Evolutionary conservation across 495 filamentous ascomycete species (phyloP).

Genomic region (Penicillium turbatum): DNA sequence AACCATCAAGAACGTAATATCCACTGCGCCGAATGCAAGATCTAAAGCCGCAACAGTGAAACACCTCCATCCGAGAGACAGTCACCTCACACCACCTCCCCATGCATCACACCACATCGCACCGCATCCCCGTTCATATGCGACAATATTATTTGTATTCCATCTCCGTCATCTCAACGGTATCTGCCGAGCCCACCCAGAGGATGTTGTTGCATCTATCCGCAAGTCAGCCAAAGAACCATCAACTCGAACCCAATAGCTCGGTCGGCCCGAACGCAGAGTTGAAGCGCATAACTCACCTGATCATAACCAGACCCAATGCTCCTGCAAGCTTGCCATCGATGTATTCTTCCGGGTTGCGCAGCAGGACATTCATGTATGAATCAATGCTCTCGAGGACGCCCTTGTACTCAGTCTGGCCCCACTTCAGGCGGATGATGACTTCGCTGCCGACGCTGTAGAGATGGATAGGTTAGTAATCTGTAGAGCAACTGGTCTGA

Average conservation of each 20-base stretch:
- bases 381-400: constrained; percentile 87
- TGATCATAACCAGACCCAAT: constrained; percentile 86
- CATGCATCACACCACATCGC: neutral
- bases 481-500: neutral
- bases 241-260: neutral
- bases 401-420: constrained; percentile 93
- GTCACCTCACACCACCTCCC: neutral
- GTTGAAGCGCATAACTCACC: constrained; percentile 49
- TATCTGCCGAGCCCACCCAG: constrained; percentile 68
- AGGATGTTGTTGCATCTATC: constrained; percentile 89
- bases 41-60: neutral
- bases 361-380: constrained; percentile 97
- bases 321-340: constrained; percentile 78
- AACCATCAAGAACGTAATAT: neutral
- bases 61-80: neutral
- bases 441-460: constrained; percentile 81
- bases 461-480: constrained; percentile 8
- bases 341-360: constrained; percentile 84
- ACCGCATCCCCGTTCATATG: neutral
- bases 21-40: neutral
- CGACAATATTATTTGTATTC: constrained; percentile 36
- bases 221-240: constrained; percentile 15
- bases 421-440: constrained; percentile 93
- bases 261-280: too few species aligned
- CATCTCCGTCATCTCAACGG: constrained; percentile 55